Base-by-base conservation (phyloP, 129 eudicot genomes). In the Chrysanthemum makinoi region DNA sequence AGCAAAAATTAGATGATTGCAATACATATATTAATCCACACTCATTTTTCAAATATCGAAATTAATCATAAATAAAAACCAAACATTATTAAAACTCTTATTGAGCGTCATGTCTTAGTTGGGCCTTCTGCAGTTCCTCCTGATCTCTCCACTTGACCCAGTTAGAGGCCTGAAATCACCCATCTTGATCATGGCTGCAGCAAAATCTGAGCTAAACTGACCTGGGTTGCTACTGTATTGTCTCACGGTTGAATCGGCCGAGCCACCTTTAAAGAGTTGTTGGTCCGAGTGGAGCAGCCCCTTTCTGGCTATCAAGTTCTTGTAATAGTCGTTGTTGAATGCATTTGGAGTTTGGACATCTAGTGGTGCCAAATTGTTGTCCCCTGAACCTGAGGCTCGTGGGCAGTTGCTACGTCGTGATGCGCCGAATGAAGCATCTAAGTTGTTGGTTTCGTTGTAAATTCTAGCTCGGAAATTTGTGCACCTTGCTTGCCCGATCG, bases 281-380 rank as follows among this genome's bases (percentile, higher is more conserved):
- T 92, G 98, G 52, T 92, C 98, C 1, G 98, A 92, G 80, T 92
- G 98, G 51, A 92, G 91, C 8, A 92, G 81, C 19, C 98, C 98
- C 81, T 65, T 83, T 13, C 50, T 69, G 77, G 68, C 83, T 20
- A 89, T 82, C 8, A 92, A 86, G 69, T 92, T 83, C 70, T 81
- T 83, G 86, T 76, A 89, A 39, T 92, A 92, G 55, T 77, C 72
- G 72, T 89, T 89, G 89, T 92, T 95, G 69, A 92, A 92, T 10
- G 62, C 0, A 0, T 83, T 88, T 0, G 96, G 96, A 19, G 91
- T 79, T 63, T 86, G 95, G 47, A 81, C 49, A 71, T 92, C 96
- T 55, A 89, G 82, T 18, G 97, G 97, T 1, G 94, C 94, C 73
- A 91, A 65, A 53, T 88, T 91, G 96, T 91, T 68, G 86, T 89